A percentile compares a stretch with the other conserved stretches of the same genome.
phyloP scores from a whole-genome alignment of 1,284 basidiomycete species.

The Takashimella tepidaria region DNA sequence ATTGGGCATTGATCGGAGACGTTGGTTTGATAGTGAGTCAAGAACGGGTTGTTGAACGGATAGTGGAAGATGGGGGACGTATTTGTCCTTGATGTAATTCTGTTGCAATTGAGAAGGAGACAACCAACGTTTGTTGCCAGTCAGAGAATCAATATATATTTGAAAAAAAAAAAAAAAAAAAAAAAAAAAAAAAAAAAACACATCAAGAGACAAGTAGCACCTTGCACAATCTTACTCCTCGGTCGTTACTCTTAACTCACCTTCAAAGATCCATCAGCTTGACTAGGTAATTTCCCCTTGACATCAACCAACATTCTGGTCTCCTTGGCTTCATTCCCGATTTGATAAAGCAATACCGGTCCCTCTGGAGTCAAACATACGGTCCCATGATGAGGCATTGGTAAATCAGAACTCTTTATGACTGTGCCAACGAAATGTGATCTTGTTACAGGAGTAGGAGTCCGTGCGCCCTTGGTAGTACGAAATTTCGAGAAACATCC shows the following conservation, averaged over 20 bases:
- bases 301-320: conserved; percentile 93
- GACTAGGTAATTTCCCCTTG: conserved; percentile 74
- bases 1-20: conserved; percentile 90
- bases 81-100: conserved; percentile 63
- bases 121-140: conserved; percentile 6
- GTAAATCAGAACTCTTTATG: conserved; percentile 67
- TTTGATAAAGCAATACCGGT: conserved; percentile 84
- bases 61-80: conserved; percentile 73
- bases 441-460: conserved; percentile 55
- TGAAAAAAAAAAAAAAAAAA: not conserved
- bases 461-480: conserved; percentile 26
- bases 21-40: conserved; percentile 61
- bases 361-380: conserved; percentile 71
- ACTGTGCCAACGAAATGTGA: conserved; percentile 80
- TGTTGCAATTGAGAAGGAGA: conserved; percentile 34
- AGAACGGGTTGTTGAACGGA: conserved; percentile 61
- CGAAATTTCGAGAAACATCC: conserved; percentile 91
- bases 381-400: conserved; percentile 79
- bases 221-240: no score
- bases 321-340: conserved; percentile 59
- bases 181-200: conserved; percentile 2
- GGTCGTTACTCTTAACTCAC: no score
- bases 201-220: no score
- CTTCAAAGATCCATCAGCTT: conserved; percentile 58
- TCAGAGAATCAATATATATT: no score